A percentile compares a stretch with the other conserved stretches of the same genome.
Conservation (phyloP, 2,329 filamentous ascomycete species). For the Neofusicoccum ribis region DNA sequence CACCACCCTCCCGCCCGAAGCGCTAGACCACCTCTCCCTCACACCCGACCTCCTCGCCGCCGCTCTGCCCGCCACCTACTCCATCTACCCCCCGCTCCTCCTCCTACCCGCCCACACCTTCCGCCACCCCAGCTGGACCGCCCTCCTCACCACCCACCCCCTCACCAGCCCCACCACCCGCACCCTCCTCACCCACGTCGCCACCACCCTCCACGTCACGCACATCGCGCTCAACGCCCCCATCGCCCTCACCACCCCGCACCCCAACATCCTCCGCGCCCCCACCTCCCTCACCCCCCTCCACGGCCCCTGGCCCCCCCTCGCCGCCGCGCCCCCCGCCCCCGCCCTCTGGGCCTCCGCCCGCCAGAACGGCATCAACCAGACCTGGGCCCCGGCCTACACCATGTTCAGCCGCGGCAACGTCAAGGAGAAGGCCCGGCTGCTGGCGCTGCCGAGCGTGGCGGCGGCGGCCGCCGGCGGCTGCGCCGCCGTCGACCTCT, state of each 20-base stretch:
- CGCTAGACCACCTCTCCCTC: conserved; percentile 20
- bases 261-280: too few relatives aligned
- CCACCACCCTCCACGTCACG: conserved; percentile 47
- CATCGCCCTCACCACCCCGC: conserved; percentile 48
- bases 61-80: conserved; percentile 47
- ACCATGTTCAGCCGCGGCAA: too few relatives aligned
- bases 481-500: too few relatives aligned
- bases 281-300: too few relatives aligned
- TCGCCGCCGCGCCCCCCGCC: too few relatives aligned
- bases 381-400: too few relatives aligned
- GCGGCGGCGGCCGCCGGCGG: too few relatives aligned
- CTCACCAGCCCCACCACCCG: conserved; percentile 31
- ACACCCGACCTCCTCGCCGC: conserved; percentile 24
- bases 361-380: too few relatives aligned
- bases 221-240: conserved; percentile 62
- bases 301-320: too few relatives aligned
- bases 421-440: too few relatives aligned
- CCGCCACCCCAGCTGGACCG: conserved; percentile 34
- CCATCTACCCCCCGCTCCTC: conserved; percentile 58
- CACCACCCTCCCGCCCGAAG: conserved; percentile 11
- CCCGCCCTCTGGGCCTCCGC: too few relatives aligned
- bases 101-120: conserved; percentile 56
- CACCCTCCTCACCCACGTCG: conserved; percentile 25
- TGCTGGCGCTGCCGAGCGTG: too few relatives aligned
- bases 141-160: conserved; percentile 28